Evolutionary conservation across 1,284 basidiomycete species (phyloP), one percentile per base, ranked within the genome.

Genomic region (Tilletia walkeri): DNA sequence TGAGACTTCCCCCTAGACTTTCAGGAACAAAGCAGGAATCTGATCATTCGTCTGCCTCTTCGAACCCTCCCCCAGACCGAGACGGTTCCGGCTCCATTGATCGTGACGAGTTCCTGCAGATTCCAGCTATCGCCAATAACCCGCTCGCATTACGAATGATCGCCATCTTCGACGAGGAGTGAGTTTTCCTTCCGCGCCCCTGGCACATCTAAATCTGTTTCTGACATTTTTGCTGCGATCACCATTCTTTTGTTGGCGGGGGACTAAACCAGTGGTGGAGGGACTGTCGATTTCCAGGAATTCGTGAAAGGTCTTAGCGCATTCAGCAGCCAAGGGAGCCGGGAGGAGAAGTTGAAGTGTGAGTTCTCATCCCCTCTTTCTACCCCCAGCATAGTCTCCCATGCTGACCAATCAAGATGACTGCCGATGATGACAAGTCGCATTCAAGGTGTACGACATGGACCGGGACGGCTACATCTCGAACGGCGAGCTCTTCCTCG

Each of bases 151-250:
- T 92, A 69, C 89, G 95, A 67, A 93, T 99, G 92, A 99, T 99
- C 81, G 95, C 95, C 67, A 99, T 99, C 82, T 99, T 99, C 82
- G 95, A 99, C 82, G 94, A 97, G 86, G 95, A 99, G 94, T 96
- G 79, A 85, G 92, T 85, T 0, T 86, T 18, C 30, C 36, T 18
- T 16, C 18, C 34, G 24, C 24, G 24, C 24, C 24, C 24, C 24
- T 30, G 24, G 2, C 24, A 30, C 24, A 16, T 4, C n/a, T n/a
- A n/a, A n/a, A n/a, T n/a, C n/a, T n/a, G n/a, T n/a, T n/a, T n/a
- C n/a, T 30, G 24, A 30, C 24, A 30, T 30, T 30, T 30, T 30
- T 30, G 24, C 47, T 48, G 47, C 16, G 56, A 16, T 12, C 24
- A 61, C 56, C 2, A 30, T 30, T 30, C 24, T 30, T 30, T 7